Percentiles rank a stretch among this genome's conserved stretches.
Conservation (phyloP, 1,284 basidiomycete species). For the Caloboletus firmus region DNA sequence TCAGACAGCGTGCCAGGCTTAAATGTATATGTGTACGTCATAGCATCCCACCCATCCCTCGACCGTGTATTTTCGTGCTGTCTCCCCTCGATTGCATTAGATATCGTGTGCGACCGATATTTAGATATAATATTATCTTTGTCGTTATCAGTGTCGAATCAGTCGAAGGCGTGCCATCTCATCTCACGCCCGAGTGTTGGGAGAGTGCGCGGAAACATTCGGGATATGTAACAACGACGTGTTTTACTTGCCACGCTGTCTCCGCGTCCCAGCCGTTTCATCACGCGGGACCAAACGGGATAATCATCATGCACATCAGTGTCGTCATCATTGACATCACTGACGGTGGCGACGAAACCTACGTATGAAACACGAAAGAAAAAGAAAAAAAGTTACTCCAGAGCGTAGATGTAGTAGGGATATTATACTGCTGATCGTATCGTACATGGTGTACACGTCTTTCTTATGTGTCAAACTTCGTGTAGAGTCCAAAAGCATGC, state of each 20-base stretch:
- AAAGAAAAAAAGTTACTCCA: constrained; percentile 5
- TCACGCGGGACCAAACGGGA: constrained; percentile 2
- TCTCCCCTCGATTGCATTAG: constrained; percentile 7
- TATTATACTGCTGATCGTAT: constrained; percentile 34
- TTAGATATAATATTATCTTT: not conserved
- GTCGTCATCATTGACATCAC: constrained; percentile 10
- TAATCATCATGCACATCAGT: constrained; percentile 1
- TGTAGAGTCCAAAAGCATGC: constrained; percentile 23
- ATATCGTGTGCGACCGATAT: not conserved
- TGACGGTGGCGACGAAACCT: not conserved
- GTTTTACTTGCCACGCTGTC: constrained; percentile 10
- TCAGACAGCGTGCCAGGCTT: not conserved
- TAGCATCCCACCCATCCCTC: not conserved
- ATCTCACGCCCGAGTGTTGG: not conserved
- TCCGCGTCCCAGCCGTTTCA: constrained; percentile 1
- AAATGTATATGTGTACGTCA: constrained; percentile 13
- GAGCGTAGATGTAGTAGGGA: constrained; percentile 20
- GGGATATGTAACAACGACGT: not conserved
- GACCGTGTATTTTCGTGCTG: constrained; percentile 4
- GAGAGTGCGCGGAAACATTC: not conserved
- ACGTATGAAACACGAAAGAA: not conserved
- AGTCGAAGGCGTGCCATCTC: not conserved
- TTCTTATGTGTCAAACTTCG: constrained; percentile 14
- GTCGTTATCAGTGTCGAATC: not conserved
- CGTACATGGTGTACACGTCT: constrained; percentile 32